Percentiles rank a stretch among this genome's conserved stretches.
Evolutionary conservation across 2,329 filamentous ascomycete species (phyloP).

Genomic region (Fusarium coffeatum): DNA sequence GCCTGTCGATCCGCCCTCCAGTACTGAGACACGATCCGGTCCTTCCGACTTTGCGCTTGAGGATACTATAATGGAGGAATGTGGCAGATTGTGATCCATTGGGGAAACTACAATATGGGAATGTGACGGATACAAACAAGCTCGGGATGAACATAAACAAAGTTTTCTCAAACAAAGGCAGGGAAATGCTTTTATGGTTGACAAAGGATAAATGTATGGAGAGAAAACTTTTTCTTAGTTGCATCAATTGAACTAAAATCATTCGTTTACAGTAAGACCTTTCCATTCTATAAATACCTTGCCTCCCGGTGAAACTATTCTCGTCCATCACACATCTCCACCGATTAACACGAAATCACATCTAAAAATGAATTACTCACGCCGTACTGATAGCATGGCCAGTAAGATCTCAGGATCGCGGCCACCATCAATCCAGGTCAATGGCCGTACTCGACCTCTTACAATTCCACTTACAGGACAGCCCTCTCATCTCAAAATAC

Average conservation of each 20-base stretch:
- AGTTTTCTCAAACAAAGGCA: background rate
- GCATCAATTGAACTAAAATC: background rate
- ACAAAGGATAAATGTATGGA: background rate
- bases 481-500: background rate
- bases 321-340: background rate
- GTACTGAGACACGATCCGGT: too few relatives aligned
- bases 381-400: background rate
- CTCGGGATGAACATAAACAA: background rate
- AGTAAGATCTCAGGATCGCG: background rate
- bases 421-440: background rate
- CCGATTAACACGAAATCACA: accelerated
- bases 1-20: accelerated
- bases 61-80: background rate
- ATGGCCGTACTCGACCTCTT: background rate
- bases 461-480: background rate
- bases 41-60: background rate
- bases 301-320: background rate
- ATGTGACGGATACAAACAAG: background rate
- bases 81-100: too few relatives aligned
- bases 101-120: background rate
- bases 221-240: background rate
- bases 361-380: background rate
- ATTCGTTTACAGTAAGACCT: background rate
- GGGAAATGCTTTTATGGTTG: background rate
- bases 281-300: background rate